Evolutionary conservation across 768 basidiomycete species (phyloP), one percentile per base, ranked within the genome.

Genomic region (Rhizopogon vulgaris): DNA sequence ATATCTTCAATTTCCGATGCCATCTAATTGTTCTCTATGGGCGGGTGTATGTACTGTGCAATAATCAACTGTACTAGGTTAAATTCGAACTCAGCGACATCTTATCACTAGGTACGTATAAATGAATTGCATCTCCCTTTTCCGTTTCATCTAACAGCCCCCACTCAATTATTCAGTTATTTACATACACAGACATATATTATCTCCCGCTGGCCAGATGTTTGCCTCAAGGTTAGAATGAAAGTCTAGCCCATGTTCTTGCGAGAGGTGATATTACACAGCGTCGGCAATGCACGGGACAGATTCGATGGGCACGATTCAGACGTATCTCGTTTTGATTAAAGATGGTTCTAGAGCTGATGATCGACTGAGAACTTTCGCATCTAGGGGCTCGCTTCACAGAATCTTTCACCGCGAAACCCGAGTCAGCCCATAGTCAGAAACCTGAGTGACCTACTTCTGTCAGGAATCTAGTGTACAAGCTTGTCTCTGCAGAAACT

Each of bases 1-100:
- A 83, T 78, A 54, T 83, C 82, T 57, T 80, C 79, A 17, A 64
- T 54, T 46, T 46, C 30, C 7, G 28, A 30, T 45, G 17, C 6
- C 42, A 46, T 46, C 43, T 28, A 3, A 17, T 42, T 42, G 41
- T 28, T 42, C 10, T 22, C 22, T 11, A 42, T 3, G 12, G 41
- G 6, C 14, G 25, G 24, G 14, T 15, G 22, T 22, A 22, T 22
- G 3, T 22, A 22, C 3, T 22, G 22, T 22, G 22, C 22, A 22
- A 1, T 22, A 22, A 22, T 22, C 22, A 22, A 22, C 22, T 22
- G 22, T 22, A 22, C 22, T 22, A 22, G 22, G 22, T 22, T 4
- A 22, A 30, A 32, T 45, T 45, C 2, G 3, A 32, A 32, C 43
- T 46, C 43, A 46, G 43, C 43, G 43, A 32, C 17, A 45, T 32